Evolutionary conservation across 345 rosid genomes (phyloP).

Genomic region (Carallia pectinifolia): DNA sequence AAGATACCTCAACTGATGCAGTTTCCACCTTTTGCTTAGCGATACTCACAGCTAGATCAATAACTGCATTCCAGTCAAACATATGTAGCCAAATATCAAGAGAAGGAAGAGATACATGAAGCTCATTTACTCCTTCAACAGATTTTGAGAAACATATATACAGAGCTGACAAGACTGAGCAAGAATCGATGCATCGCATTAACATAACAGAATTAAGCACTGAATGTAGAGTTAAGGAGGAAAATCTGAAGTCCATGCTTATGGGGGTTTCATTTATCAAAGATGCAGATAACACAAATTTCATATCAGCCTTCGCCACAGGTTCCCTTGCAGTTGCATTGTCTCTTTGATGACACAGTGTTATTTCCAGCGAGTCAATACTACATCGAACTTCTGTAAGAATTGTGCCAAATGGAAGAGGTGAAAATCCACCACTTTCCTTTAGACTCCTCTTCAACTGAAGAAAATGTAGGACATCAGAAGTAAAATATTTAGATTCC

Average conservation of each 20-base stretch:
- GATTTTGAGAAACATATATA: conserved; percentile 42
- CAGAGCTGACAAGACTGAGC: conserved; percentile 47
- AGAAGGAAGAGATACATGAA: conserved; percentile 64
- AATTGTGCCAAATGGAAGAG: conserved; percentile 30
- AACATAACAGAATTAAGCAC: conserved; percentile 47
- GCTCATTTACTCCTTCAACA: conserved; percentile 33
- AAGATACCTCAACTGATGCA: conserved; percentile 20
- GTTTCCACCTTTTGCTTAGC: conserved; percentile 36
- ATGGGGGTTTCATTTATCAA: conserved; percentile 44
- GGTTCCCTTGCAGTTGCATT: conserved; percentile 45
- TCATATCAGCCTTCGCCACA: conserved; percentile 57
- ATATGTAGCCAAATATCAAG: conserved; percentile 69
- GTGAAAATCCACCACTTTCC: conserved; percentile 35
- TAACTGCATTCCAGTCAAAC: conserved; percentile 52
- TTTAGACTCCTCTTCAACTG: conserved; percentile 41
- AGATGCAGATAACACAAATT: conserved; percentile 54
- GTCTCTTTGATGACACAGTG: conserved; percentile 34
- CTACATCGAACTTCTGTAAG: conserved; percentile 43
- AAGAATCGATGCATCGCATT: conserved; percentile 47
- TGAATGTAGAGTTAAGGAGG: conserved; percentile 50
- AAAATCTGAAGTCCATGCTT: conserved; percentile 46
- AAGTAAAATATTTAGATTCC: conserved; percentile 51
- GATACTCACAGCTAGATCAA: conserved; percentile 39
- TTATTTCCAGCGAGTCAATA: conserved; percentile 51
- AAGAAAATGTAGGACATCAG: conserved; percentile 57